Percentiles rank a stretch among this genome's conserved stretches.
Conservation (phyloP, 2,329 filamentous ascomycete genomes). For the Eurotiales sp. region DNA sequence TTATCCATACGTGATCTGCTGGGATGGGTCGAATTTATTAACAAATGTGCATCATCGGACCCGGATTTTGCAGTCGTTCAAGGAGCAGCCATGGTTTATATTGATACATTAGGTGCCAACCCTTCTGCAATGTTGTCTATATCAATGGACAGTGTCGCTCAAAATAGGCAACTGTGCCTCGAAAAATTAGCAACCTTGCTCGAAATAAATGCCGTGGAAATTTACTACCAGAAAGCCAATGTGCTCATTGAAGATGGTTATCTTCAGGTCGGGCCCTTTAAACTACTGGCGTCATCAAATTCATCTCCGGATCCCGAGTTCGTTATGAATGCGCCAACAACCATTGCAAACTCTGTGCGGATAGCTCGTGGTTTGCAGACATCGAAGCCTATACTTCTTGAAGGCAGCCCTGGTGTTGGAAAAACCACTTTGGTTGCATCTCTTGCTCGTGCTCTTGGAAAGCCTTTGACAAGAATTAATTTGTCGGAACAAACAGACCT, state of each 20-base stretch:
- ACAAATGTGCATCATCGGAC: conserved; percentile 55
- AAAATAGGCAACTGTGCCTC: conserved; percentile 71
- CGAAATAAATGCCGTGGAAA: conserved; percentile 55
- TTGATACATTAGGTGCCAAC: conserved; percentile 92
- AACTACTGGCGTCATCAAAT: conserved; percentile 52
- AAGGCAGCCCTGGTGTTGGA: conserved; percentile 96
- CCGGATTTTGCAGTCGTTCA: conserved; percentile 61
- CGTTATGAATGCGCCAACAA: conserved; percentile 85
- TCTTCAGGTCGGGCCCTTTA: conserved; percentile 72
- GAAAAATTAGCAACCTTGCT: conserved; percentile 67
- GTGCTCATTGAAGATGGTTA: conserved; percentile 52
- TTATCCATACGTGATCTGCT: conserved; percentile 92
- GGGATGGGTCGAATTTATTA: conserved; percentile 91
- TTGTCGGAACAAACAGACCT: conserved; percentile 96
- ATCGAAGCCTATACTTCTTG: conserved; percentile 84
- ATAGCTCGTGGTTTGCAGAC: conserved; percentile 86
- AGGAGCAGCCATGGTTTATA: conserved; percentile 90
- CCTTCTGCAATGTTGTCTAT: conserved; percentile 81
- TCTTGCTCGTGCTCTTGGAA: conserved; percentile 73
- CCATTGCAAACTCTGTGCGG: conserved; percentile 82
- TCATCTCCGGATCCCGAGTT: conserved; percentile 59
- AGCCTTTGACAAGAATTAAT: conserved; percentile 87
- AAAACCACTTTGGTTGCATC: conserved; percentile 93
- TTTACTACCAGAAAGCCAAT: conserved; percentile 63
- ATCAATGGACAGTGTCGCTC: conserved; percentile 63